Base-by-base conservation (phyloP, 176 grass and related monocot genomes). In the Musa itinerans region DNA sequence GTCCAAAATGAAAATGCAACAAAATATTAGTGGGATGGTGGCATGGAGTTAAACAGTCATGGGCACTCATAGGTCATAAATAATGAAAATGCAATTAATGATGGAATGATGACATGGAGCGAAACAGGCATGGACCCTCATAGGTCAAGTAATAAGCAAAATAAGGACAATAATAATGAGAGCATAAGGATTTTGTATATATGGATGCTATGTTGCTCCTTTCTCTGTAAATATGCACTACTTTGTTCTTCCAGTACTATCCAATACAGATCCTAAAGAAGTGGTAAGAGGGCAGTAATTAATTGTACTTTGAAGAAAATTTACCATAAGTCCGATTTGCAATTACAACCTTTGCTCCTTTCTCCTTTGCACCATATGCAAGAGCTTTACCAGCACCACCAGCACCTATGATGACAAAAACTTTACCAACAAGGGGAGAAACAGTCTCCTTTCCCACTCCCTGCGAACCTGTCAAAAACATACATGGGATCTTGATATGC, bases 261-360 rank as follows among this genome's bases (percentile, higher is more conserved):
- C 8, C 5, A 43, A 43, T 11, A 34, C 7, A 68, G 11, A 68
- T 16, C 12, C 11, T 4, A 13, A 68, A 43, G 34, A 69, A 69
- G 9, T n/a, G 34, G 34, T 14, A 76, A 24, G 69, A 22, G 65
- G 29, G n/a, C 17, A 22, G 10, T n/a, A 69, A n/a, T 69, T n/a
- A 51, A 50, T 70, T 71, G 5, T 62, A 6, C 4, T 43, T 69
- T 69, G 69, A 72, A 34, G 74, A 69, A 65, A 70, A 62, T 27
- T 79, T 94, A 99, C 95, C 90, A 70, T 82, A 94, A 86, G 95
- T 99, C 72, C 95, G 95, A 62, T 99, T 99, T 82, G 95, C 95
- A 63, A 99, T 99, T 26, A 91, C 82, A 73, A 99, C 90, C 83
- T 80, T 91, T 83, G 95, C 95, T 70, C 95, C 95, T 78, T 99